phyloP scores from a whole-genome alignment of 768 basidiomycete genomes.

The Podaxis sp. region DNA sequence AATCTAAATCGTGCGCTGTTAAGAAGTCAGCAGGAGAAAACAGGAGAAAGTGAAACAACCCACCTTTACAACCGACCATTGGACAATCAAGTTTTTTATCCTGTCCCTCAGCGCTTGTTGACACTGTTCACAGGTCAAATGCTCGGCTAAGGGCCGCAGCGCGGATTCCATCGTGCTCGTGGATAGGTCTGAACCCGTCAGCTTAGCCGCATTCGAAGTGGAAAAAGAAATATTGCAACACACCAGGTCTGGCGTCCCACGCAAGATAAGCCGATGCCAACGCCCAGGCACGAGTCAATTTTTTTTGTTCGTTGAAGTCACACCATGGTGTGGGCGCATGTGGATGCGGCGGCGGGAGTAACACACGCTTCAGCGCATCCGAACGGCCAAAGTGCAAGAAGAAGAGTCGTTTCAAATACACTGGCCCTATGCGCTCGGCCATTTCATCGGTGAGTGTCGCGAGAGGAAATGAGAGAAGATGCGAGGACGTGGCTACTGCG shows the following conservation, averaged over 20 bases:
- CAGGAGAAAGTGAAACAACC: constrained; percentile 17
- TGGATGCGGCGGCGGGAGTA: constrained; percentile 72
- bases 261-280: constrained; percentile 80
- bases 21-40: constrained; percentile 8
- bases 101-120: constrained; percentile 60
- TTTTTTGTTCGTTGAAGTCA: constrained; percentile 77
- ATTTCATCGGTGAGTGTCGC: constrained; percentile 69
- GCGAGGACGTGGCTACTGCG: constrained; percentile 72
- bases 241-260: constrained; percentile 82
- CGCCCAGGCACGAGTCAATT: constrained; percentile 78
- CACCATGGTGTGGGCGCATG: constrained; percentile 71
- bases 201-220: constrained; percentile 17
- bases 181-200: constrained; percentile 56
- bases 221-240: constrained; percentile 19
- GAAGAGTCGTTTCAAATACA: constrained; percentile 79
- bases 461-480: constrained; percentile 72
- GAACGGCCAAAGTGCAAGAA: constrained; percentile 82
- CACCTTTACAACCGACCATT: constrained; percentile 83
- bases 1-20: constrained; percentile 57
- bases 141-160: constrained; percentile 66
- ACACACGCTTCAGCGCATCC: constrained; percentile 78
- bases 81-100: constrained; percentile 63
- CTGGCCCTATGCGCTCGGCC: constrained; percentile 67
- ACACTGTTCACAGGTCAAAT: constrained; percentile 71
- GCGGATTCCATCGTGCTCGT: constrained; percentile 72